Percentiles rank a stretch among this genome's conserved stretches.
These are phyloP conservation scores for Leucoagaricus sp. DNA, from an alignment of 1,284 basidiomycete species.

Conservation along the genomic window DNA sequence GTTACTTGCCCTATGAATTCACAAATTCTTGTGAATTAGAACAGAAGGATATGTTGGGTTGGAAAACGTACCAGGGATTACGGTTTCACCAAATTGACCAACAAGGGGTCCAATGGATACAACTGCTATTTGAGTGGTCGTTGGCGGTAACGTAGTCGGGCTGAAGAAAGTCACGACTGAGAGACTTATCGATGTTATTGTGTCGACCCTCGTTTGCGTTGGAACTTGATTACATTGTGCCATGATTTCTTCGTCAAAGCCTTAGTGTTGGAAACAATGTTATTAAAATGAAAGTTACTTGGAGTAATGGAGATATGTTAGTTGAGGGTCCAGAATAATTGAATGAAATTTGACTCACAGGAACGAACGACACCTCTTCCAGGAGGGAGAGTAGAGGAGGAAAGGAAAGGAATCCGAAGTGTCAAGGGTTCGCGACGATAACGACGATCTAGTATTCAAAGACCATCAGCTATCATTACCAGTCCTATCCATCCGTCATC, in stretches of 20 bases:
- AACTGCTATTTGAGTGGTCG: not conserved
- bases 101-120: not conserved
- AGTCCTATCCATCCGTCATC: not conserved
- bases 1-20: not conserved
- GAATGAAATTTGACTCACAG: not conserved
- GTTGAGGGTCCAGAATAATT: no score
- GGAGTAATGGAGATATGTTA: no score
- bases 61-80: not conserved
- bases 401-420: not conserved
- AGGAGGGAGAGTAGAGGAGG: not conserved
- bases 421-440: not conserved
- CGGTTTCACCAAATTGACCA: not conserved
- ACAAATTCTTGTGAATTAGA: not conserved
- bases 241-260: not conserved
- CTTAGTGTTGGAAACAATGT: not conserved
- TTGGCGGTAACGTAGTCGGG: conserved; percentile 18
- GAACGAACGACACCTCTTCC: not conserved
- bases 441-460: not conserved
- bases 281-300: no score
- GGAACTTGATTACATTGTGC: conserved; percentile 13
- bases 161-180: conserved; percentile 15
- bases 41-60: not conserved
- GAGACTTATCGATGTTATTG: conserved; percentile 22
- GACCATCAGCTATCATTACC: not conserved
- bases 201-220: conserved; percentile 23